A percentile compares a stretch with the other conserved stretches of the same genome.
These are phyloP conservation scores for Neoboletus brunneissimus DNA, from an alignment of 768 basidiomycete species.

Conservation along the genomic window DNA sequence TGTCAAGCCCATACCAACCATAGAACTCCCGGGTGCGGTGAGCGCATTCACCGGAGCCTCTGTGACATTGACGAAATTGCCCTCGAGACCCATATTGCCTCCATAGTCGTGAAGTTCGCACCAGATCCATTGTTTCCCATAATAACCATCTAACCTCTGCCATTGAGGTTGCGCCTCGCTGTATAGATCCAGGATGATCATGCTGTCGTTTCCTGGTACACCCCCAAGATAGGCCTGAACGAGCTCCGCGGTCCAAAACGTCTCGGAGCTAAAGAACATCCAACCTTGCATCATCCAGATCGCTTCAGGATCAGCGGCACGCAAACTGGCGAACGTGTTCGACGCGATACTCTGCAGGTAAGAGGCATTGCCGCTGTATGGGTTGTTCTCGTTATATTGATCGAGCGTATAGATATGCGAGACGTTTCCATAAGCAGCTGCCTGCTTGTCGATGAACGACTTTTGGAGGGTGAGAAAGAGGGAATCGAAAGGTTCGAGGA, in stretches of 20 bases:
- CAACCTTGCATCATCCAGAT: conserved; percentile 44
- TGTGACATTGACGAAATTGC: conserved; percentile 37
- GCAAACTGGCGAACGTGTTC: conserved; percentile 36
- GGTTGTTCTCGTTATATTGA: conserved; percentile 44
- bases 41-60: conserved; percentile 33
- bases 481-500: conserved; percentile 41
- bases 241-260: conserved; percentile 41
- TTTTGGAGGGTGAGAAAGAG: conserved; percentile 37
- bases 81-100: conserved; percentile 38
- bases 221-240: conserved; percentile 40
- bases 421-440: conserved; percentile 36
- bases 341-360: conserved; percentile 36
- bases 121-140: conserved; percentile 42
- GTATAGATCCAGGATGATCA: conserved; percentile 43
- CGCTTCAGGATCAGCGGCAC: conserved; percentile 39
- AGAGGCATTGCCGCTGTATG: conserved; percentile 31
- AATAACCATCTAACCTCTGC: conserved; percentile 39
- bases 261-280: conserved; percentile 36
- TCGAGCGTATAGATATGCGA: conserved; percentile 45
- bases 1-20: conserved; percentile 40
- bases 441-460: conserved; percentile 39
- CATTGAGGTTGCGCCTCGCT: conserved; percentile 41
- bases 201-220: conserved; percentile 34
- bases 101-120: conserved; percentile 41
- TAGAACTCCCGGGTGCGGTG: conserved; percentile 28